Base-by-base conservation (phyloP, 352 stramenopile genomes). In the Phytophthora sp. region DNA sequence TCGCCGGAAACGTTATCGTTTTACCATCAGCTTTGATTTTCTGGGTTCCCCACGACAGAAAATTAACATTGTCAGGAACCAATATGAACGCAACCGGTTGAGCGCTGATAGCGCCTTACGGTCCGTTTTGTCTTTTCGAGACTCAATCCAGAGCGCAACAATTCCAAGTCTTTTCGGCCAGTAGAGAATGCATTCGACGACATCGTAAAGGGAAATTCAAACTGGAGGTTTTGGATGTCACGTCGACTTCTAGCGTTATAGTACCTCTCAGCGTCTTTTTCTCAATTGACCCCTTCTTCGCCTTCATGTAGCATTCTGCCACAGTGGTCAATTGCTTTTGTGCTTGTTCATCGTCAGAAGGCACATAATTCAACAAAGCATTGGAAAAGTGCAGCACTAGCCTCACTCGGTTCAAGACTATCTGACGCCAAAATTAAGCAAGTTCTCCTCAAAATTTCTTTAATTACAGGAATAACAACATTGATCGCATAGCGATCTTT, bases 21-120 rank as follows among this genome's bases (percentile, higher is more conserved):
- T 39, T 18, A 17, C 53, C 46, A 11, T 56, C 48, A 1, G 57
- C 4, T 5, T 55, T 60, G 0, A 64, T 13, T n/a, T 30, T 50
- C 17, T 72, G 66, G 1, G 50, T 66, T 4, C 62, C 62, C 62
- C 54, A 71, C 12, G 54, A 66, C 11, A 66, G 18, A 46, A 62
- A 62, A 2, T 50, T 11, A 8, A 68, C 51, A n/a, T 62, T 61
- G 1, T 49, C 13, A 24, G 27, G 28, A 2, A 38, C 30, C 2
- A 59, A 13, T 18, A 59, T 32, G 9, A 12, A 41, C 4, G 9
- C 8, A 7, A 34, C 28, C 3, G 1, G 8, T 4, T 34, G 9
- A 34, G 9, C 28, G 28, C 9, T 34, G 13, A 12, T 34, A 12
- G 28, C 28, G 28, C 9, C 28, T 34, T 34, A 34, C 2, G 8